A percentile compares a stretch with the other conserved stretches of the same genome.
These are phyloP conservation scores for Metschnikowia dekortorum DNA, from an alignment of 805 yeast species.

Conservation along the genomic window DNA sequence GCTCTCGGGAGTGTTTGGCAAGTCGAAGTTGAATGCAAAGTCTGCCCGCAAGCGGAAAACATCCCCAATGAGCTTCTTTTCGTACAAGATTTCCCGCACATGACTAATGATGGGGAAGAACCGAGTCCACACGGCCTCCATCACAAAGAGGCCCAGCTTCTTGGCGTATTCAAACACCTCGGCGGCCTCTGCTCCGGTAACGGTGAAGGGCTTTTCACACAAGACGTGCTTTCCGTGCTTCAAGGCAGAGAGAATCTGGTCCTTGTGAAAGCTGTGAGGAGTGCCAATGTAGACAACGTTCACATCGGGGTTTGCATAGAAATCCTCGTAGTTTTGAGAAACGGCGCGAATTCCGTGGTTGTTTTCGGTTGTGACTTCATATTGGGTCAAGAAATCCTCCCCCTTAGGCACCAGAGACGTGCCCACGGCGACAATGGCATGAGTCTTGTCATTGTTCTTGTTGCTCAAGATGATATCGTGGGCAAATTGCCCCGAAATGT, in stretches of 20 bases:
- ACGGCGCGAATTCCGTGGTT: constrained; percentile 25
- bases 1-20: constrained; percentile 25
- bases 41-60: constrained; percentile 42
- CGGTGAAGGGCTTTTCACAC: constrained; percentile 53
- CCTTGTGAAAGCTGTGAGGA: constrained; percentile 50
- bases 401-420: constrained; percentile 35
- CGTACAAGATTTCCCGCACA: constrained; percentile 33
- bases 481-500: constrained; percentile 43
- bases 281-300: constrained; percentile 53
- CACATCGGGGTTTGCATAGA: constrained; percentile 39
- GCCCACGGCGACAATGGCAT: constrained; percentile 38
- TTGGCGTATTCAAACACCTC: constrained; percentile 42
- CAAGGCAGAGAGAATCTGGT: constrained; percentile 40
- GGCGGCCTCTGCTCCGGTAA: constrained; percentile 42
- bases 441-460: constrained; percentile 21
- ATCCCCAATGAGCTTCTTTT: constrained; percentile 44
- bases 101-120: constrained; percentile 45
- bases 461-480: constrained; percentile 31
- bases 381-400: constrained; percentile 23
- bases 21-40: constrained; percentile 29
- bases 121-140: constrained; percentile 61
- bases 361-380: constrained; percentile 13
- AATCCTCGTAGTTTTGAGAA: constrained; percentile 38
- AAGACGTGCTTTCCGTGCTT: constrained; percentile 46
- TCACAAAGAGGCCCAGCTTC: constrained; percentile 39